Conservation (phyloP, 768 basidiomycete species). For the Agaricus blazei region DNA sequence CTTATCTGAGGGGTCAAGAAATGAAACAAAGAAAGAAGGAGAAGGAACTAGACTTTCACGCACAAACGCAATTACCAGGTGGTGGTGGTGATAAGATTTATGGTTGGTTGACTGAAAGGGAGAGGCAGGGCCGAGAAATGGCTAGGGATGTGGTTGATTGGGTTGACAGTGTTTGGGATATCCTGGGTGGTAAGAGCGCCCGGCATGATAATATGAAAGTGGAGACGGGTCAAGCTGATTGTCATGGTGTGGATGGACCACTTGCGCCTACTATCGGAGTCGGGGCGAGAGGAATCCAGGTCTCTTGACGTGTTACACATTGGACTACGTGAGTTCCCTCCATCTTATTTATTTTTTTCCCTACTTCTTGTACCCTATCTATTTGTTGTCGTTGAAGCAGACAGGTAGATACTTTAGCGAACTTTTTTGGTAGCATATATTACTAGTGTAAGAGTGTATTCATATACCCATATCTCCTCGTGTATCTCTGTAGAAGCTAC, state of each 20-base stretch:
- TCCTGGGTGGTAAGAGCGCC: not conserved
- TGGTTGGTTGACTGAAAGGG: constrained; percentile 35
- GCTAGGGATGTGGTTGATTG: constrained; percentile 47
- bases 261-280: not conserved
- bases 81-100: constrained; percentile 4
- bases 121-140: constrained; percentile 38
- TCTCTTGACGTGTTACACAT: not conserved
- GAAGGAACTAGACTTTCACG: constrained; percentile 21
- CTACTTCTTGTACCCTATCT: not conserved
- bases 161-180: constrained; percentile 33
- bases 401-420: no score
- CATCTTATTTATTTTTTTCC: not conserved
- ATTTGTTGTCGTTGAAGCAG: no score
- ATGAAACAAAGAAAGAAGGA: constrained; percentile 43
- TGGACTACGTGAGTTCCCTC: no score
- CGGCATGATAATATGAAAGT: not conserved
- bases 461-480: no score
- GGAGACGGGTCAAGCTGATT: not conserved
- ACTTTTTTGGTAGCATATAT: not conserved
- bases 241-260: not conserved
- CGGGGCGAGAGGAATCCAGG: not conserved
- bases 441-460: not conserved
- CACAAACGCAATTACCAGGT: not conserved
- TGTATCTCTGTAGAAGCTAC: no score
- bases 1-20: constrained; percentile 45